Evolutionary conservation across 148 eudicot species (phyloP).

Genomic region (Rhododendron griersonianum): DNA sequence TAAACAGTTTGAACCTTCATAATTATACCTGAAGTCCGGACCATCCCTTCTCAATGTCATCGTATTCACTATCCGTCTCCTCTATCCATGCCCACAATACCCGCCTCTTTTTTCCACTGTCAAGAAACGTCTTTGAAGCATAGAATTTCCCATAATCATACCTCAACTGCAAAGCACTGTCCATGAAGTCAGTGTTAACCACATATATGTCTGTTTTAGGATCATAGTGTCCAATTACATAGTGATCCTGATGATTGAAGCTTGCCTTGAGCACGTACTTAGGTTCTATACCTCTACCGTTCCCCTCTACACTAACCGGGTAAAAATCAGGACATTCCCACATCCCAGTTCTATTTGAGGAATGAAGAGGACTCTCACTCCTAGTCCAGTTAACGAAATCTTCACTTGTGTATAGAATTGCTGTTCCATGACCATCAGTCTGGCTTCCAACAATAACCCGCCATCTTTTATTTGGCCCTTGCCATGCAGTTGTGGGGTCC

Average conservation of each 20-base stretch:
- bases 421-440: constrained; percentile 13
- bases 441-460: constrained; percentile 21
- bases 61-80: constrained; percentile 15
- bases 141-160: constrained; percentile 28
- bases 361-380: constrained; percentile 18
- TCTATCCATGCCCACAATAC: constrained; percentile 26
- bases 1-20: neutral
- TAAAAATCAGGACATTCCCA: constrained; percentile 34
- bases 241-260: constrained; percentile 12
- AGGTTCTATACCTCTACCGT: neutral
- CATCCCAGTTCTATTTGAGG: constrained; percentile 13
- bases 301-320: neutral
- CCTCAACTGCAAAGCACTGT: neutral
- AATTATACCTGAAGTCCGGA: constrained; percentile 23
- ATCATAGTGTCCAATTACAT: constrained; percentile 15
- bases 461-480: constrained; percentile 16
- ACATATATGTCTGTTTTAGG: constrained; percentile 4
- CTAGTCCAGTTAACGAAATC: constrained; percentile 20
- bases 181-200: neutral
- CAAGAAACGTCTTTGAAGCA: constrained; percentile 27
- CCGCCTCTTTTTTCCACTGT: constrained; percentile 14
- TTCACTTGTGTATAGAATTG: constrained; percentile 23
- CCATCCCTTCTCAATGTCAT: constrained; percentile 28
- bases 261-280: constrained; percentile 24
- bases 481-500: constrained; percentile 49